Evolutionary conservation across 257 asterid species (phyloP).

Genomic region (Plectranthus barbatus): DNA sequence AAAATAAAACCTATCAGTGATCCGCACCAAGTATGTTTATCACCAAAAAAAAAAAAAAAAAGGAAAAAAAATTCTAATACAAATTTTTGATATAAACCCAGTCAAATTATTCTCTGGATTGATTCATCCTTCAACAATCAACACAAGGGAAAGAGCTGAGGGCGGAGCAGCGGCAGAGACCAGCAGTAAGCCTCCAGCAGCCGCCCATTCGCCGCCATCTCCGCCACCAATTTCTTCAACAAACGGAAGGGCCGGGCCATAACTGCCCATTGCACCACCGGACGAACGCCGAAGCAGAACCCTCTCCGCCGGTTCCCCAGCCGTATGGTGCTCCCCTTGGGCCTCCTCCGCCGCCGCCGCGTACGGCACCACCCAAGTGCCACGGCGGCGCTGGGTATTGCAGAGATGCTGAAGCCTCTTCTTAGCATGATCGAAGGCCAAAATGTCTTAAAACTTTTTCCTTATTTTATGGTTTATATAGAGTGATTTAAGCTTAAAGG

Average conservation of each 20-base stretch:
- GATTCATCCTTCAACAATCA: slow-evolving; percentile 7
- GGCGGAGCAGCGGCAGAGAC: slow-evolving; percentile 46
- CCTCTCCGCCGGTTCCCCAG: slow-evolving; percentile 47
- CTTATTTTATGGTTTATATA: slow-evolving; percentile 4
- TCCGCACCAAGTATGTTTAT: too few species aligned
- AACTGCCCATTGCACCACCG: slow-evolving; percentile 47
- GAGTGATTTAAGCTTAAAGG: not conserved
- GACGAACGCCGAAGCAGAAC: slow-evolving; percentile 32
- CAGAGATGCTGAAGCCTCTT: slow-evolving; percentile 23
- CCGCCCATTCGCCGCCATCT: slow-evolving; percentile 33
- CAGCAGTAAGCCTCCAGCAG: slow-evolving; percentile 36
- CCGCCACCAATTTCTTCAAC: slow-evolving; percentile 32
- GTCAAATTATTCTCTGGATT: not conserved
- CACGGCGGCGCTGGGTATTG: slow-evolving; percentile 31
- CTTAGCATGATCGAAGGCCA: slow-evolving; percentile 28
- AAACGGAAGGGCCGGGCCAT: slow-evolving; percentile 32
- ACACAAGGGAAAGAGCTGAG: slow-evolving; percentile 52
- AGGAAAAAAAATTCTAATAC: not conserved
- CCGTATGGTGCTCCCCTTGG: slow-evolving; percentile 27
- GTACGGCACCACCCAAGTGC: slow-evolving; percentile 36
- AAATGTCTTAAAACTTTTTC: too few species aligned
- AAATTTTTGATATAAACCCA: not conserved
- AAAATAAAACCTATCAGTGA: not conserved
- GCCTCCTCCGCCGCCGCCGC: slow-evolving; percentile 30
- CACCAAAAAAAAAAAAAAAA: not conserved